Evolutionary conservation across 768 basidiomycete species (phyloP).

Genomic region (Boletus rex-veris): DNA sequence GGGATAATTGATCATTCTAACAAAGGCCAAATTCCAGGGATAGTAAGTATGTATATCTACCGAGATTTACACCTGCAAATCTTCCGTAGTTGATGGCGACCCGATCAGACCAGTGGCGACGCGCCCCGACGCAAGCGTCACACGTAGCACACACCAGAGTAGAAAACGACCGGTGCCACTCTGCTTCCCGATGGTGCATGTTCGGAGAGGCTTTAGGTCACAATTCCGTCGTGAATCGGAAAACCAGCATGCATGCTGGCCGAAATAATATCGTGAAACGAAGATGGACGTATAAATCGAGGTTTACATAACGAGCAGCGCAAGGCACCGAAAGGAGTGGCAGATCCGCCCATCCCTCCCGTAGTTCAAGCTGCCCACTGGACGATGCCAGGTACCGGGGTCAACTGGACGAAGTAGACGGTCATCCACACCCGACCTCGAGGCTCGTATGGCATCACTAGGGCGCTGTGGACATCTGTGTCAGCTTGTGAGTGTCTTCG

Average conservation of each 20-base stretch:
- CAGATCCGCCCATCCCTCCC: too few relatives aligned
- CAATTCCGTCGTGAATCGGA: too few relatives aligned
- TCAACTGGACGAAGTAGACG: neutral
- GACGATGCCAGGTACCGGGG: too few relatives aligned
- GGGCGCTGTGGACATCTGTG: neutral
- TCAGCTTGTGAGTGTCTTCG: neutral
- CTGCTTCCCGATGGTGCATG: neutral
- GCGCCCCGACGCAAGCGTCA: neutral
- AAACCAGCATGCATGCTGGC: too few relatives aligned
- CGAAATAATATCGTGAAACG: too few relatives aligned
- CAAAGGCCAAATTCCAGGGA: neutral
- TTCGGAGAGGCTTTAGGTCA: too few relatives aligned
- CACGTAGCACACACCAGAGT: neutral
- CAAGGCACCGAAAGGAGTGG: too few relatives aligned
- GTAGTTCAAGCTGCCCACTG: too few relatives aligned
- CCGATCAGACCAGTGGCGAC: neutral
- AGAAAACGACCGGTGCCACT: neutral
- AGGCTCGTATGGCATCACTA: neutral
- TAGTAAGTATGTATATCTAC: conserved; percentile 4
- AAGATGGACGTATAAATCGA: neutral
- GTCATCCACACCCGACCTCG: neutral
- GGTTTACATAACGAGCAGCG: neutral
- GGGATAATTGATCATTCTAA: neutral
- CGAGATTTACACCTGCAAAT: conserved; percentile 2
- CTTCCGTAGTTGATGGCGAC: neutral